A percentile compares a stretch with the other conserved stretches of the same genome.
These are phyloP conservation scores for Phytopythium litorale DNA, from an alignment of 352 stramenopile genomes.

Conservation along the genomic window DNA sequence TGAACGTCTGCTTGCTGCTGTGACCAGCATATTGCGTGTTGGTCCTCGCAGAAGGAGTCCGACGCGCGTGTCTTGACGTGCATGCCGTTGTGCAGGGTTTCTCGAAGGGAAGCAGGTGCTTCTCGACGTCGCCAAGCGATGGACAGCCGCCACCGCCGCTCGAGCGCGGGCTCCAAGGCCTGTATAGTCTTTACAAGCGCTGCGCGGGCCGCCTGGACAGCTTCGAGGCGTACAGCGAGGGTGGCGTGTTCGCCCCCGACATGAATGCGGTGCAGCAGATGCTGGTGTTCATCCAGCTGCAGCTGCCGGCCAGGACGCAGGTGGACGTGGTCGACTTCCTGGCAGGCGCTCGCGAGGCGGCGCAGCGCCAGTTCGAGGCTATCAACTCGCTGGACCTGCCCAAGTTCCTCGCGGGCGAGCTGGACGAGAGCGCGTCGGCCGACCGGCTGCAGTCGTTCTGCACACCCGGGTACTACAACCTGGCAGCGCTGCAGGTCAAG, in stretches of 20 bases:
- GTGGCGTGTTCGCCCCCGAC: conserved; percentile 17
- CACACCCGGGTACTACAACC: conserved; percentile 37
- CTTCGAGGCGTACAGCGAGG: conserved; percentile 31
- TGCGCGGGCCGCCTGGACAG: conserved; percentile 14
- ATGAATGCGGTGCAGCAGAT: conserved; percentile 7
- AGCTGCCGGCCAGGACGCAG: conserved; percentile 28
- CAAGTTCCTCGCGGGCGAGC: conserved; percentile 26
- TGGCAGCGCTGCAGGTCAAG: conserved; percentile 32
- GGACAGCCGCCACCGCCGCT: conserved; percentile 4
- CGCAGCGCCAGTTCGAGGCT: conserved; percentile 26
- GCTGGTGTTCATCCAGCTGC: conserved; percentile 31
- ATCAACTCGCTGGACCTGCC: conserved; percentile 34
- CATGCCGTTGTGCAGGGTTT: neutral
- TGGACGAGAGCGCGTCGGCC: conserved; percentile 19
- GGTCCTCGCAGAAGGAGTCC: neutral
- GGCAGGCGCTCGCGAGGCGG: conserved; percentile 28
- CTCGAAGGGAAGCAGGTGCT: neutral
- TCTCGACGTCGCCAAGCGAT: conserved; percentile 7
- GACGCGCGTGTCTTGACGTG: neutral
- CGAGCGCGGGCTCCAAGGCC: conserved; percentile 14
- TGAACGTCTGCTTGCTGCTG: neutral
- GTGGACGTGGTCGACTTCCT: conserved; percentile 45
- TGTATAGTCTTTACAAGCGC: conserved; percentile 16
- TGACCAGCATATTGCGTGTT: neutral
- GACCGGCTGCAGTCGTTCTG: conserved; percentile 32